Conservation (phyloP, 305 asterid species). For the Fraxinus sp. region DNA sequence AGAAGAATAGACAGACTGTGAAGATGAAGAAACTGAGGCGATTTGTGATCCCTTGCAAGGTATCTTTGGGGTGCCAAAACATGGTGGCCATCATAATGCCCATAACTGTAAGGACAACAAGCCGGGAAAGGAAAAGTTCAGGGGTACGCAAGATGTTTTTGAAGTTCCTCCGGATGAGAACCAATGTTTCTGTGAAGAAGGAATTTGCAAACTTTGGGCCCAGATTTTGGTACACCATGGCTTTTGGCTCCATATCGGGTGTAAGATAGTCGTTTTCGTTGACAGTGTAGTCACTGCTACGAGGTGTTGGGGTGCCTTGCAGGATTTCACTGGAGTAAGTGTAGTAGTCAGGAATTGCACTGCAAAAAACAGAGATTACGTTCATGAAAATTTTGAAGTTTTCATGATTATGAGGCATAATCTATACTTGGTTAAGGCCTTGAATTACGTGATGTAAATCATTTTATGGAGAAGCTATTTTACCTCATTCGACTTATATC, state of each 20-base stretch:
- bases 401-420: background rate
- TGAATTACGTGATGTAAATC: background rate
- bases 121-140: conserved; percentile 79
- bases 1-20: conserved; percentile 78
- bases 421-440: background rate
- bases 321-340: conserved; percentile 53
- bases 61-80: conserved; percentile 54
- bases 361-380: conserved; percentile 23
- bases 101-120: conserved; percentile 66
- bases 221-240: conserved; percentile 25
- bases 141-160: conserved; percentile 75
- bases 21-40: conserved; percentile 76
- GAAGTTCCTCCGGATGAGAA: conserved; percentile 72
- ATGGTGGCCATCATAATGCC: conserved; percentile 90
- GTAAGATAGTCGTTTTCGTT: conserved; percentile 77
- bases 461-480: background rate
- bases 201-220: conserved; percentile 66
- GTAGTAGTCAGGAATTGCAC: conserved; percentile 53
- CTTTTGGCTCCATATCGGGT: conserved; percentile 28
- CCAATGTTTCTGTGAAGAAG: conserved; percentile 69
- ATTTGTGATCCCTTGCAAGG: conserved; percentile 64
- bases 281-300: conserved; percentile 67
- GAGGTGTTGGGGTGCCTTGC: conserved; percentile 65
- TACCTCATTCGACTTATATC: conserved; percentile 42
- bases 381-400: background rate